A percentile compares a stretch with the other conserved stretches of the same genome.
These are phyloP conservation scores for Ogataea nakhonphanomensis DNA, from an alignment of 805 yeast species.

Conservation along the genomic window DNA sequence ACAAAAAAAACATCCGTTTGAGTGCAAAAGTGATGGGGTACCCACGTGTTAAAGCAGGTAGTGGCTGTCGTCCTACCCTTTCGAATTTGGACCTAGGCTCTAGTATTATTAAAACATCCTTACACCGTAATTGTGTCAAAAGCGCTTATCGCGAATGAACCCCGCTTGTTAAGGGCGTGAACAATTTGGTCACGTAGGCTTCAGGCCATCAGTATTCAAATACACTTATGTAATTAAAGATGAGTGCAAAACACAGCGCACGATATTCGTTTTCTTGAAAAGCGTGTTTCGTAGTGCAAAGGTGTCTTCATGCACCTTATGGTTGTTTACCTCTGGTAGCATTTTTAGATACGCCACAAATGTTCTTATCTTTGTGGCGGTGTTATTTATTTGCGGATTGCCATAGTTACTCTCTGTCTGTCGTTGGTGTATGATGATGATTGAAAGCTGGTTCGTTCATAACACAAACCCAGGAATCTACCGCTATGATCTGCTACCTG, in stretches of 20 bases:
- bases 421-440: too few relatives aligned
- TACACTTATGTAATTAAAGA: background rate
- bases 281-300: slow-evolving; percentile 2
- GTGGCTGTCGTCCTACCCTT: too few relatives aligned
- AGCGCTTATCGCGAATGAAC: slow-evolving; percentile 4
- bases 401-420: too few relatives aligned
- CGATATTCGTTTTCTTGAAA: background rate
- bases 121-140: slow-evolving; percentile 6
- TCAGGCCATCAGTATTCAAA: background rate
- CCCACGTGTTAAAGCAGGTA: too few relatives aligned
- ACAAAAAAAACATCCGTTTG: background rate
- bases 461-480: too few relatives aligned
- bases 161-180: slow-evolving; percentile 5
- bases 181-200: slow-evolving; percentile 7
- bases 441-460: too few relatives aligned
- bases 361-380: slow-evolving; percentile 7
- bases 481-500: too few relatives aligned
- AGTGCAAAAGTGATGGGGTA: too few relatives aligned
- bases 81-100: background rate
- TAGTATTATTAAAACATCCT: background rate
- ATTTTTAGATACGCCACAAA: slow-evolving; percentile 4
- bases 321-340: slow-evolving; percentile 4
- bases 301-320: slow-evolving; percentile 2
- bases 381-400: slow-evolving; percentile 1
- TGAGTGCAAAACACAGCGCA: background rate